phyloP scores from a whole-genome alignment of 2,329 filamentous ascomycete genomes.

The Aspergillus sp. region DNA sequence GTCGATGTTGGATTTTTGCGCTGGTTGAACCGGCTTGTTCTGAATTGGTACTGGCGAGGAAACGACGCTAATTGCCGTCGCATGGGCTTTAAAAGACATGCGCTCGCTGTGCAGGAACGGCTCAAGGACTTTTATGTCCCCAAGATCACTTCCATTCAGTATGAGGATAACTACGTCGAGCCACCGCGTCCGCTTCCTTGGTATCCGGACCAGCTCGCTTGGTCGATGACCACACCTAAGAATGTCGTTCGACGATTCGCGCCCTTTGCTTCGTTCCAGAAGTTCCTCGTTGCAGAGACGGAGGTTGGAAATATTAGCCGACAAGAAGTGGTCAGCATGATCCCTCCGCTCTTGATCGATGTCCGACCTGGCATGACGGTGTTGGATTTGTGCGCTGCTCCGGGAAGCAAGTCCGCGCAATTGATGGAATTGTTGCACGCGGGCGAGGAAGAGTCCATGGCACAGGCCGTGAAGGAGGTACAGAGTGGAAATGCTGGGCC shows the following conservation, averaged over 20 bases:
- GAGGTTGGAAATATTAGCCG: slow-evolving; percentile 95
- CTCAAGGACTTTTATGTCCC: slow-evolving; percentile 85
- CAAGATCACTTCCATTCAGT: slow-evolving; percentile 73
- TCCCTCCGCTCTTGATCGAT: slow-evolving; percentile 88
- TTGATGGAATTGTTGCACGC: slow-evolving; percentile 87
- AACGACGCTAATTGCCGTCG: slow-evolving; percentile 6
- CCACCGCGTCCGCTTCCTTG: slow-evolving; percentile 75
- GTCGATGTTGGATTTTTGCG: too few relatives aligned
- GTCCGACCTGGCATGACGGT: slow-evolving; percentile 85
- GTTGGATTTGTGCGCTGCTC: slow-evolving; percentile 90
- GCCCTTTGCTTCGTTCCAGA: slow-evolving; percentile 91
- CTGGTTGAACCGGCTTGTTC: too few relatives aligned
- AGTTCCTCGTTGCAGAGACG: slow-evolving; percentile 95
- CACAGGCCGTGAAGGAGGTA: slow-evolving; percentile 58
- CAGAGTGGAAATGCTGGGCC: slow-evolving; percentile 53
- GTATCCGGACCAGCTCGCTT: slow-evolving; percentile 92
- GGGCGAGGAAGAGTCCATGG: slow-evolving; percentile 81
- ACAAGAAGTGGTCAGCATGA: slow-evolving; percentile 98
- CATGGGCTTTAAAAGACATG: slow-evolving; percentile 53
- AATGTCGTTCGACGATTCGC: slow-evolving; percentile 88
- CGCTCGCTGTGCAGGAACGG: slow-evolving; percentile 81
- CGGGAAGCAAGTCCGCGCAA: slow-evolving; percentile 94
- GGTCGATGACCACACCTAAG: slow-evolving; percentile 97
- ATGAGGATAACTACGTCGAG: slow-evolving; percentile 74
- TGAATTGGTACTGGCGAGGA: background rate